Evolutionary conservation across 2,329 filamentous ascomycete species (phyloP).

Genomic region (Penicillium sp.): DNA sequence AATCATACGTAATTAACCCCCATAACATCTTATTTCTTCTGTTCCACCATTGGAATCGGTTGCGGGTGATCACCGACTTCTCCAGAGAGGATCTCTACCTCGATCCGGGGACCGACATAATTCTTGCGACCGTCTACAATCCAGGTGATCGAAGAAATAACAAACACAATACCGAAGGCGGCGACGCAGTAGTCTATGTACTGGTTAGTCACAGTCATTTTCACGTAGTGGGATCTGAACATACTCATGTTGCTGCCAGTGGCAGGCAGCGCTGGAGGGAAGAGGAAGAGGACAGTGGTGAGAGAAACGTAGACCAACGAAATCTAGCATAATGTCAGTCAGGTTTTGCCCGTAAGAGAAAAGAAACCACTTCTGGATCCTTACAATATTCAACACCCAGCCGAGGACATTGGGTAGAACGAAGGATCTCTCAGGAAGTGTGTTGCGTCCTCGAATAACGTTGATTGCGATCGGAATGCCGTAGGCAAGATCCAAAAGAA

Average conservation of each 20-base stretch:
- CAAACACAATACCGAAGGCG: slow-evolving; percentile 58
- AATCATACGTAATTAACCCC: neutral
- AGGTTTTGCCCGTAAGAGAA: neutral
- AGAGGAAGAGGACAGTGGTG: slow-evolving; percentile 75
- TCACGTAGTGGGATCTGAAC: slow-evolving; percentile 17
- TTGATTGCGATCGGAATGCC: slow-evolving; percentile 73
- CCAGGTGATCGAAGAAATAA: slow-evolving; percentile 61
- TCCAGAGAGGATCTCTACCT: slow-evolving; percentile 38
- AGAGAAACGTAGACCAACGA: slow-evolving; percentile 63
- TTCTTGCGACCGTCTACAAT: slow-evolving; percentile 62
- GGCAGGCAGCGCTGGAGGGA: slow-evolving; percentile 67
- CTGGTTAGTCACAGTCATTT: slow-evolving; percentile 4
- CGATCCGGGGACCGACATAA: slow-evolving; percentile 55
- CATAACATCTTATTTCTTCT: neutral
- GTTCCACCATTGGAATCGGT: slow-evolving; percentile 19
- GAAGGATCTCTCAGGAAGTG: slow-evolving; percentile 63
- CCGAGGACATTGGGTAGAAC: slow-evolving; percentile 55
- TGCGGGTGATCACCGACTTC: slow-evolving; percentile 18
- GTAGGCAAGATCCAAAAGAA: slow-evolving; percentile 71
- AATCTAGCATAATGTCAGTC: slow-evolving; percentile 44
- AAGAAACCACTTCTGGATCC: slow-evolving; percentile 6
- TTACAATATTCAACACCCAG: slow-evolving; percentile 60
- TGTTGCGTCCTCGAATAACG: slow-evolving; percentile 63
- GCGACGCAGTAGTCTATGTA: slow-evolving; percentile 47
- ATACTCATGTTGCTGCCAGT: slow-evolving; percentile 68